Percentiles rank a stretch among this genome's conserved stretches.
Evolutionary conservation across 2,329 filamentous ascomycete genomes (phyloP).

Genomic region (Scedosporium aurantiacum): DNA sequence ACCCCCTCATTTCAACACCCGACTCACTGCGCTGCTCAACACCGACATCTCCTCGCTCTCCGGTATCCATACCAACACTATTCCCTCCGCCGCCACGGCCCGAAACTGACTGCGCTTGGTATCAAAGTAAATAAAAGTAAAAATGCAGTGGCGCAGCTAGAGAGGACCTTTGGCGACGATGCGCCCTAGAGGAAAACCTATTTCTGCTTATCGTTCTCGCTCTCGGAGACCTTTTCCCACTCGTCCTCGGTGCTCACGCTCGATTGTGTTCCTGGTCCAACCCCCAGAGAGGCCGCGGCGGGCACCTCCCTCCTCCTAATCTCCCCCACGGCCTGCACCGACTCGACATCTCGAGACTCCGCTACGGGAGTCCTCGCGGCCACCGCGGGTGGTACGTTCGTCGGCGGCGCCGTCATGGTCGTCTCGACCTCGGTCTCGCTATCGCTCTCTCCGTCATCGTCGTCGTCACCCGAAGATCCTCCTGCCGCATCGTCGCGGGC

Average conservation of each 20-base stretch:
- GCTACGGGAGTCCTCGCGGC: constrained; percentile 17
- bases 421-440: constrained; percentile 41
- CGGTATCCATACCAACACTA: not conserved
- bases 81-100: not conserved
- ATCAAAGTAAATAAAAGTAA: not conserved
- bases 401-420: constrained; percentile 28
- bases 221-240: constrained; percentile 89
- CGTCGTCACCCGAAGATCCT: constrained; percentile 14
- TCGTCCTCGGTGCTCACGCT: constrained; percentile 80
- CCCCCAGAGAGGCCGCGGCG: constrained; percentile 8
- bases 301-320: constrained; percentile 34
- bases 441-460: constrained; percentile 17
- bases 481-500: constrained; percentile 19
- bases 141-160: not conserved
- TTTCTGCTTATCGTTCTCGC: constrained; percentile 47
- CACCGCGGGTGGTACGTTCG: constrained; percentile 24
- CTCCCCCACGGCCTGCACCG: constrained; percentile 18
- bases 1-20: not conserved
- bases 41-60: not conserved
- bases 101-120: not conserved
- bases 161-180: not conserved
- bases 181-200: not conserved
- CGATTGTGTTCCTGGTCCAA: constrained; percentile 35
- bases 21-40: no score
- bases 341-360: constrained; percentile 9